A percentile compares a stretch with the other conserved stretches of the same genome.
Conservation (phyloP, 257 asterid genomes). For the Salvia hispanica region DNA sequence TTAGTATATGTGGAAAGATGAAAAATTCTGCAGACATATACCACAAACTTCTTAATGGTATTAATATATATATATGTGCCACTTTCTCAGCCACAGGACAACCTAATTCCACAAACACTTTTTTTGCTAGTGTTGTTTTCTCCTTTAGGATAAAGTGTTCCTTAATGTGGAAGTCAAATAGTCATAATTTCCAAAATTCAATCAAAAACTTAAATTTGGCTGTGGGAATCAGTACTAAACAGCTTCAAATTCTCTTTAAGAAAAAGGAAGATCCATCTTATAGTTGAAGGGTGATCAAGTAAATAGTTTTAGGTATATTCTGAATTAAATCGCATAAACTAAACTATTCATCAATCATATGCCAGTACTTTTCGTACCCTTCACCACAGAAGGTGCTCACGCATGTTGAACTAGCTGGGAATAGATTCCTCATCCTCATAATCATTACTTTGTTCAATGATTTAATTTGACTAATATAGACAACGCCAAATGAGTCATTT, state of each 20-base stretch:
- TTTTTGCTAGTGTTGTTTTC: neutral
- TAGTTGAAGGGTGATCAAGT: neutral
- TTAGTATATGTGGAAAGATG: slow-evolving; percentile 2
- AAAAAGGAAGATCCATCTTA: neutral
- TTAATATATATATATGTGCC: slow-evolving; percentile 23
- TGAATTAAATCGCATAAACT: neutral
- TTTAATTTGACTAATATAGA: slow-evolving; percentile 5
- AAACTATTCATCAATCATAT: neutral
- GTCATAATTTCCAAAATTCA: neutral
- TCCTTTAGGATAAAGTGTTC: slow-evolving; percentile 17
- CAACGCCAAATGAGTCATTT: neutral
- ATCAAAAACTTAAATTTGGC: neutral
- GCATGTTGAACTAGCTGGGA: slow-evolving; percentile 6
- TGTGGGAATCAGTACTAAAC: neutral
- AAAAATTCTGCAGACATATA: neutral
- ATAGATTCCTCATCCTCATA: slow-evolving; percentile 29
- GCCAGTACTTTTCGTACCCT: slow-evolving; percentile 9
- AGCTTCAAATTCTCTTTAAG: neutral
- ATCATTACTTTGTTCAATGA: slow-evolving; percentile 13
- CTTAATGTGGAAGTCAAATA: slow-evolving; percentile 36
- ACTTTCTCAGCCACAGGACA: slow-evolving; percentile 33
- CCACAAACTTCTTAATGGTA: slow-evolving; percentile 22
- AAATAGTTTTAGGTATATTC: neutral
- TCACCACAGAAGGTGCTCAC: slow-evolving; percentile 12
- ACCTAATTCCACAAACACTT: slow-evolving; percentile 29